These are phyloP conservation scores for Harrya chromipes DNA, from an alignment of 768 basidiomycete genomes.

Conservation along the genomic window DNA sequence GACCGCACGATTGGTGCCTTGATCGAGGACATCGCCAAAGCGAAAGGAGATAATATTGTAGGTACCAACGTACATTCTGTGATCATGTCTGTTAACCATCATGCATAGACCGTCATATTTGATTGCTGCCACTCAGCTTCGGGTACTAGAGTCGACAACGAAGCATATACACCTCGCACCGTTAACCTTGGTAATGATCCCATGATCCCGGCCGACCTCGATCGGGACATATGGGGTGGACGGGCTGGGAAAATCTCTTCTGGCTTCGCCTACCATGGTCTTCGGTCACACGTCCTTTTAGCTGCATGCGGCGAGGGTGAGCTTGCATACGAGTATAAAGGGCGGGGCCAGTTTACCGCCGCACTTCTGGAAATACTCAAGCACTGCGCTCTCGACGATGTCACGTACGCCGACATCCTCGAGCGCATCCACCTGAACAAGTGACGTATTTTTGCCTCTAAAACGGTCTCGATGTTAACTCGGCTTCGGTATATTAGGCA, in stretches of 20 bases:
- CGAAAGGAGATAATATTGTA: slow-evolving; percentile 45
- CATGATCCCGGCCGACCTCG: slow-evolving; percentile 17
- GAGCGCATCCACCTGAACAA: slow-evolving; percentile 12
- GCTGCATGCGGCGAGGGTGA: slow-evolving; percentile 41
- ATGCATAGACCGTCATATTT: slow-evolving; percentile 40
- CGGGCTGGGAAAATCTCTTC: slow-evolving; percentile 11
- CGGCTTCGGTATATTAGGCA: slow-evolving; percentile 15
- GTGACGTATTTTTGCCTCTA: neutral
- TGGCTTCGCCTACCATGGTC: slow-evolving; percentile 26
- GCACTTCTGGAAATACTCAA: slow-evolving; percentile 19
- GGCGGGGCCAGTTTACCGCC: slow-evolving; percentile 25
- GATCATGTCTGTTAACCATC: neutral
- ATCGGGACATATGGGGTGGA: slow-evolving; percentile 22
- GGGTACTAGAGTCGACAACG: slow-evolving; percentile 24
- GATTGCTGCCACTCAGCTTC: slow-evolving; percentile 47
- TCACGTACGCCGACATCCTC: slow-evolving; percentile 27
- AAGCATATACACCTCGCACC: slow-evolving; percentile 6
- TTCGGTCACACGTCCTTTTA: slow-evolving; percentile 40
- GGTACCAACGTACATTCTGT: slow-evolving; percentile 6
- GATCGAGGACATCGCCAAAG: slow-evolving; percentile 36
- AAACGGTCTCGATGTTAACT: neutral
- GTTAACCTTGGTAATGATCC: neutral
- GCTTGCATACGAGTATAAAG: slow-evolving; percentile 25
- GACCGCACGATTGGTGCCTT: slow-evolving; percentile 41
- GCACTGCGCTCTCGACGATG: neutral